These are phyloP conservation scores for Claviceps sp. DNA, from an alignment of 2,329 filamentous ascomycete species.

Conservation along the genomic window DNA sequence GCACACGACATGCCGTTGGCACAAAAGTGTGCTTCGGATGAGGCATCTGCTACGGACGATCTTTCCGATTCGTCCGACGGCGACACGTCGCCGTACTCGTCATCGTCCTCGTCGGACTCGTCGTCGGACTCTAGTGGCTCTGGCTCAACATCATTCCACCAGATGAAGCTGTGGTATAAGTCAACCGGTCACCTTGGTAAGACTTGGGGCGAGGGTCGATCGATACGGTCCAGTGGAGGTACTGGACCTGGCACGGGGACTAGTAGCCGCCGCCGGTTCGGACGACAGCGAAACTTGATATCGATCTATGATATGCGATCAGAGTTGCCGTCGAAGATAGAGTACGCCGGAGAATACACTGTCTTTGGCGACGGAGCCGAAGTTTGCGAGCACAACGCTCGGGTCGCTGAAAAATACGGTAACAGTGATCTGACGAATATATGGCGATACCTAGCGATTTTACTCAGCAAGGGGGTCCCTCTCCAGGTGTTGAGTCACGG, in stretches of 20 bases:
- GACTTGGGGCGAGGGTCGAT: conserved; percentile 43
- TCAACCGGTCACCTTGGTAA: conserved; percentile 38
- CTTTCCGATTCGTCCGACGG: conserved; percentile 36
- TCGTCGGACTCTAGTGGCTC: conserved; percentile 36
- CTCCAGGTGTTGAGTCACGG: conserved; percentile 47
- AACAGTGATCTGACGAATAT: conserved; percentile 61
- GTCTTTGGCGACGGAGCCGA: conserved; percentile 74
- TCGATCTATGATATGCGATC: conserved; percentile 57
- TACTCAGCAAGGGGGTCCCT: conserved; percentile 65
- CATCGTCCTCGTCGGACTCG: conserved; percentile 9
- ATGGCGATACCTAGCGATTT: conserved; percentile 68
- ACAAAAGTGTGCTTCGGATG: conserved; percentile 33
- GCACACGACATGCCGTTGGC: conserved; percentile 36
- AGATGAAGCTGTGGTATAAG: conserved; percentile 43
- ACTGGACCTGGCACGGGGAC: conserved; percentile 36
- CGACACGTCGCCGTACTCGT: conserved; percentile 34
- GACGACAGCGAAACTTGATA: conserved; percentile 52
- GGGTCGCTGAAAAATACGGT: conserved; percentile 58
- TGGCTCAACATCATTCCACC: conserved; percentile 48
- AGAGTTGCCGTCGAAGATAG: conserved; percentile 63
- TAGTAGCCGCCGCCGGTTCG: conserved; percentile 33
- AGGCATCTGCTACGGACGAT: conserved; percentile 37
- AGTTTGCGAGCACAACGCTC: conserved; percentile 74
- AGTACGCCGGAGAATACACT: conserved; percentile 65
- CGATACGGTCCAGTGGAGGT: conserved; percentile 44